Evolutionary conservation across 1,139 yeast genomes (phyloP), one percentile per base, ranked within the genome.

Genomic region (Yamadazyma kanchanaburiensis): DNA sequence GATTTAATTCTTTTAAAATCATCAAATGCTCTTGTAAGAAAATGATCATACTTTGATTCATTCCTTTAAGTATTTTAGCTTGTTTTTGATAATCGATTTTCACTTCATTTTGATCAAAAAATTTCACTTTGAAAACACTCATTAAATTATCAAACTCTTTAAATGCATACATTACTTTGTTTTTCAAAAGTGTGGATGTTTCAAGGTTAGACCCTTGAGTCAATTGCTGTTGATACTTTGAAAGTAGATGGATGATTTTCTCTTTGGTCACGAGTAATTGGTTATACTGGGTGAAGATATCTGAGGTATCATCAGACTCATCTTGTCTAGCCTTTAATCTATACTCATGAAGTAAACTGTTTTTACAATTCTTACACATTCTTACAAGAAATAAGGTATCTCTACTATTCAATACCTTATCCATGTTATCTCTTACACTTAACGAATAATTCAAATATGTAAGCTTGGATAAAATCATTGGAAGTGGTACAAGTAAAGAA

Each of bases 301-400:
- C 42, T n/a, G n/a, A n/a, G n/a, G n/a, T n/a, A n/a, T n/a, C n/a
- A n/a, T n/a, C n/a, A n/a, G n/a, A n/a, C n/a, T n/a, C n/a, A n/a
- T n/a, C n/a, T n/a, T n/a, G n/a, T n/a, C n/a, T n/a, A n/a, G n/a
- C n/a, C n/a, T n/a, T n/a, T 10, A 18, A 18, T 37, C 79, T 75
- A 45, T 77, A 69, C 26, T 71, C 76, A 26, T 70, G 65, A 34
- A 85, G 74, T 14, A 88, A 55, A 2, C 65, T 60, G 41, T 77
- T 66, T 35, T 84, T 80, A 58, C 97, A 89, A 28, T 66, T 60
- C 3, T 68, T 58, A 53, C 96, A 89, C 24, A 88, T 58, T 27
- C 96, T 45, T 10, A 53, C 42, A 14, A 40, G 34, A 12, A 48
- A 38, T 0, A 43, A 22, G 12, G 48, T 49, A 15, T 33, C 38